Evolutionary conservation across 345 rosid species (phyloP).

Genomic region (Acer campestre): DNA sequence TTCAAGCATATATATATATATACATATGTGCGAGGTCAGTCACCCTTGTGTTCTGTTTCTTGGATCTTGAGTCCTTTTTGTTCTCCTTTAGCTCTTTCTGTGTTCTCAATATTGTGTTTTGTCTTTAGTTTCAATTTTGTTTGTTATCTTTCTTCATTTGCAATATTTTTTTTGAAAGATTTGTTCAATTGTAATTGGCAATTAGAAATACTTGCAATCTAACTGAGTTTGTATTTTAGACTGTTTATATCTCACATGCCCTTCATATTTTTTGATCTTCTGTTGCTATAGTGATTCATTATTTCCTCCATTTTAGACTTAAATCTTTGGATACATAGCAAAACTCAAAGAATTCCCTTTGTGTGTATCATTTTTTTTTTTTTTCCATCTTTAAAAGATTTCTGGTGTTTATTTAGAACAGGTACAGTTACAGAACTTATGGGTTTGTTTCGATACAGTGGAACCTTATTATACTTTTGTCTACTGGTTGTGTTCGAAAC

Average conservation of each 20-base stretch:
- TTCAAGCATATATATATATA: background rate
- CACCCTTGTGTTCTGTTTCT: background rate
- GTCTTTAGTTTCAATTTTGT: background rate
- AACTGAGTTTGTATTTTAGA: background rate
- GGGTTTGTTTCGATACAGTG: slow-evolving; percentile 20
- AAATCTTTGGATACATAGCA: background rate
- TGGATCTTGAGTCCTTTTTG: background rate
- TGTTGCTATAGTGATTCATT: background rate
- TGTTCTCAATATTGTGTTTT: background rate
- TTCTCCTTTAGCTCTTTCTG: background rate
- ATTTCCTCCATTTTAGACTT: background rate
- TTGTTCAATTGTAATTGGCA: background rate
- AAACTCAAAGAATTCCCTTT: background rate
- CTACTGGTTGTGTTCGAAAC: slow-evolving; percentile 22
- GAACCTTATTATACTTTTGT: slow-evolving; percentile 29
- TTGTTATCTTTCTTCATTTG: background rate
- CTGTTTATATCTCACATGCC: background rate
- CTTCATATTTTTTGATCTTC: background rate
- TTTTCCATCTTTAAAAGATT: background rate
- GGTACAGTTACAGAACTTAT: slow-evolving; percentile 21
- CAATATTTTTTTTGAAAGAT: too few relatives aligned
- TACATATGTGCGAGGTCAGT: background rate
- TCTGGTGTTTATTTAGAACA: background rate
- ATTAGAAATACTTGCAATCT: background rate
- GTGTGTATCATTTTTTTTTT: background rate